Evolutionary conservation across 345 rosid genomes (phyloP), one percentile per base, ranked within the genome.

Genomic region (Melaleuca alternifolia): DNA sequence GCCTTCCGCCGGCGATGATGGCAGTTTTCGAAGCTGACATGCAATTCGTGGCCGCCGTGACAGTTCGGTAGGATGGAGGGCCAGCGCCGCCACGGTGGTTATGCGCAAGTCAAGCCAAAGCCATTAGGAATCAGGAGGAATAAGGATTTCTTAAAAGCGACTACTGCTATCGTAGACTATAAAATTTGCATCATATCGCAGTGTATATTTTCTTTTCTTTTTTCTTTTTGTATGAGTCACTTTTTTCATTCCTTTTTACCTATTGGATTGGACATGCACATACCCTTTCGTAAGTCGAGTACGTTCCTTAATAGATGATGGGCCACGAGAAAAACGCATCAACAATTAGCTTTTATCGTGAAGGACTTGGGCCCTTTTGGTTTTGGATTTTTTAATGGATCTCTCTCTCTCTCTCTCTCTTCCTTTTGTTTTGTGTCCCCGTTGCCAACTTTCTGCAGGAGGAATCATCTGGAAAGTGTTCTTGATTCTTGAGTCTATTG

Each of bases 1-100:
- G 94, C 82, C 96, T 96, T 87, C 93, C 92, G 16, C 89, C 92
- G 0, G 85, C 87, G 37, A 87, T 71, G 21, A 95, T 96, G 98
- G 79, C 84, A 24, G 48, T 23, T 12, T 65, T 87, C 14, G 86
- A 87, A 53, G 62, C 21, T 11, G 54, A 87, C 20, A 5, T 15
- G 5, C 56, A 87, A 33, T 75, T 87, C 86, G 44, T 84, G 54
- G 76, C 24, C 3, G 86, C 75, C 2, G 88, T 46, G 26, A 46
- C 81, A 6, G n/a, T 65, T 87, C 71, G 8, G 33, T 59, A n/a
- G 65, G 65, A 24, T 6, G 16, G 65, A 26, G 65, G n/a, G 5
- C n/a, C 59, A 54, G n/a, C n/a, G n/a, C n/a, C n/a, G n/a, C n/a
- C 50, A 50, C 50, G 50, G 7, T 50, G 50, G 10, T 10, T 2